Evolutionary conservation across 2,329 filamentous ascomycete genomes (phyloP).

Genomic region (Stemphylium beticola): DNA sequence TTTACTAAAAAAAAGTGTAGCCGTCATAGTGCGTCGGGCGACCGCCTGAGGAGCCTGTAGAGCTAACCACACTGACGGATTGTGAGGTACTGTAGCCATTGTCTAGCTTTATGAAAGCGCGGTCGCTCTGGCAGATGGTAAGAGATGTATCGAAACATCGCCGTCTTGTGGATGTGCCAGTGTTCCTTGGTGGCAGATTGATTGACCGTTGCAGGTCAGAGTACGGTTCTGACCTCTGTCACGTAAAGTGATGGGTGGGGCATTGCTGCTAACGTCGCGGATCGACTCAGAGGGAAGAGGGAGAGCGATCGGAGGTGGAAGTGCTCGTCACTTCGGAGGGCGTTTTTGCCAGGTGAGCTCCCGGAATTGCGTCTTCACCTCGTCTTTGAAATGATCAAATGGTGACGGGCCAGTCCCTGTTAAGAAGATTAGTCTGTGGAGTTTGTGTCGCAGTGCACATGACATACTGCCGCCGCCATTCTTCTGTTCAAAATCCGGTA

Average conservation of each 20-base stretch:
- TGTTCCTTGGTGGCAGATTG: neutral
- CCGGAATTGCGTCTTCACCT: constrained; percentile 57
- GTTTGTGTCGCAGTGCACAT: constrained; percentile 24
- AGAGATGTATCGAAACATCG: neutral
- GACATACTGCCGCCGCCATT: constrained; percentile 55
- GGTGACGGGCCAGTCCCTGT: constrained; percentile 49
- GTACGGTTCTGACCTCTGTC: neutral
- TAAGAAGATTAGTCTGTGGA: neutral
- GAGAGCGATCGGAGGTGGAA: neutral
- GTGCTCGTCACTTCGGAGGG: constrained; percentile 30
- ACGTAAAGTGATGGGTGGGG: neutral
- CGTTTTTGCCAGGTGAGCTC: constrained; percentile 48
- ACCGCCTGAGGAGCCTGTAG: neutral
- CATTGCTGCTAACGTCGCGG: neutral
- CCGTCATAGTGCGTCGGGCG: neutral
- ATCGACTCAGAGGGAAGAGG: neutral
- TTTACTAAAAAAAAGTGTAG: neutral
- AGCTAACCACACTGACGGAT: neutral
- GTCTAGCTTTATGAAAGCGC: neutral
- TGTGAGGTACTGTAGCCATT: neutral
- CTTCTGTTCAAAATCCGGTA: constrained; percentile 51
- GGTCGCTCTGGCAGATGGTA: neutral
- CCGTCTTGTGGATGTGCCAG: neutral
- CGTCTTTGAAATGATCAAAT: constrained; percentile 60
- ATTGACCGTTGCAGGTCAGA: neutral